Evolutionary conservation across 1,284 basidiomycete genomes (phyloP), one percentile per base, ranked within the genome.

Genomic region (Leccinum angustisporum): DNA sequence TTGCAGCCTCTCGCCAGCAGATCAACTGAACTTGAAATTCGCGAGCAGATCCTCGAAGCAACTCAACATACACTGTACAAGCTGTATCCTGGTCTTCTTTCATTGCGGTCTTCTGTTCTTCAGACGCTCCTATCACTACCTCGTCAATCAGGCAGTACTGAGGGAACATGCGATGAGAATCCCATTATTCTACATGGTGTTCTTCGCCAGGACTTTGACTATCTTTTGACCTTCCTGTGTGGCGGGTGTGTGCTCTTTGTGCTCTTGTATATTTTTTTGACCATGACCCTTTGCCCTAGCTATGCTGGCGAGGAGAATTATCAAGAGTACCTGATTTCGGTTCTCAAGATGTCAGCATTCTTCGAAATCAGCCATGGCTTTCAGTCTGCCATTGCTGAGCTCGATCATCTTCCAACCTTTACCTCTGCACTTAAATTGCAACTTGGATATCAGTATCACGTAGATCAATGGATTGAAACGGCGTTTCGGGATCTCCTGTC

Each of bases 401-500:
- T 50, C 13, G 5, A 13, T 14, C 10, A 21, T 13, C 48, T 50
- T 11, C 10, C 21, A 6, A 14, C 40, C 14, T 25, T 50, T 25
- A 21, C 9, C 11, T 18, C 46, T 10, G n/a, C 50, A 21, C 50
- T 7, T 9, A 51, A 52, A n/a, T 6, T 52, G 7, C 14, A 66
- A 31, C 58, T 66, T 13, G 36, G 65, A 7, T 16, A 10, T n/a
- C 10, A 7, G 6, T 66, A 60, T 31, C 21, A 30, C 21, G 25
- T 66, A 5, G 53, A 54, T 25, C 10, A 54, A 8, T 54, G 53
- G 53, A 11, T 54, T 25, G 34, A 25, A n/a, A 13, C 57, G 1
- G 51, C 59, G 1, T 66, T 66, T 13, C 27, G 30, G 13, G 51
- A 57, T 13, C 14, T 65, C 5, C n/a, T 56, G 50, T 11, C 34